These are phyloP conservation scores for Solanum corneliomulleri DNA, from an alignment of 257 asterid species.

Conservation along the genomic window DNA sequence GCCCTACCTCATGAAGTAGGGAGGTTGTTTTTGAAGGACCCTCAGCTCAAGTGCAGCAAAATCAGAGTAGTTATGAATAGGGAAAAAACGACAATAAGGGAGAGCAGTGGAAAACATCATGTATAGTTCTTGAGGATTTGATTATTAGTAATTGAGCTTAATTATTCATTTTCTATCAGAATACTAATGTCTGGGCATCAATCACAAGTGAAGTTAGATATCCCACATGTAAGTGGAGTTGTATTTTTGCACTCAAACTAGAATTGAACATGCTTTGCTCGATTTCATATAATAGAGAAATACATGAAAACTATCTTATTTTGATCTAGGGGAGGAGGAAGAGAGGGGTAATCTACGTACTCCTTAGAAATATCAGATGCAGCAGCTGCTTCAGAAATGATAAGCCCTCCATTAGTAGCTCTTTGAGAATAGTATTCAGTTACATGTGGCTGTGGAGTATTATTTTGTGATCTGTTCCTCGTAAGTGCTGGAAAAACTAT, in stretches of 20 bases:
- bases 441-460: slow-evolving; percentile 22
- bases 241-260: background rate
- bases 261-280: background rate
- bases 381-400: slow-evolving; percentile 31
- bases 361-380: slow-evolving; percentile 19
- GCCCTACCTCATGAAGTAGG: background rate
- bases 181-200: background rate
- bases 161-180: background rate
- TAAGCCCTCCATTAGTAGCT: slow-evolving; percentile 21
- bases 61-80: background rate
- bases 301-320: background rate
- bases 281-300: background rate
- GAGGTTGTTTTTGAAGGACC: background rate
- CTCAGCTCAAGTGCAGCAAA: background rate
- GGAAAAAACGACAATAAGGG: background rate
- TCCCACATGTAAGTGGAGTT: background rate
- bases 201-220: background rate
- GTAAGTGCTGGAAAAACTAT: slow-evolving; percentile 28
- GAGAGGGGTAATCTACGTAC: background rate
- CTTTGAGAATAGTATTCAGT: slow-evolving; percentile 22
- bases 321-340: background rate
- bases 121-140: background rate
- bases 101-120: background rate
- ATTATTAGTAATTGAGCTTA: background rate
- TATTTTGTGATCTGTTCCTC: slow-evolving; percentile 14